Conservation (phyloP, 139 green algal species). For the Chlorella sp. region DNA sequence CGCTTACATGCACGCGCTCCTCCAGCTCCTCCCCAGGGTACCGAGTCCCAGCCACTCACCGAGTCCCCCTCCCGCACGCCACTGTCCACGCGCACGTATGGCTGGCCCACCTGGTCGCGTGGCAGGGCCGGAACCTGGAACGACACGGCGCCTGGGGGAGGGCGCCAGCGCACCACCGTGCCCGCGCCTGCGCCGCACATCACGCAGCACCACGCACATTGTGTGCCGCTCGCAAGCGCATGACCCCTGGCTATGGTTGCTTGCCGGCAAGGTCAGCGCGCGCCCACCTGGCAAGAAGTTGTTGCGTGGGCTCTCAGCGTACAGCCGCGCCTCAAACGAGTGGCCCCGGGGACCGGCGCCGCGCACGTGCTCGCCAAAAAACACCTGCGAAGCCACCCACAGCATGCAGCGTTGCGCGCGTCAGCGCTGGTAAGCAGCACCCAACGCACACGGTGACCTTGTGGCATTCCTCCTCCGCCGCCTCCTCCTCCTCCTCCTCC, state of each 20-base stretch:
- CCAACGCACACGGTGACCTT: too few relatives aligned
- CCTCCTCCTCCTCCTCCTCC: too few relatives aligned
- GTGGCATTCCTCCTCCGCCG: too few relatives aligned
- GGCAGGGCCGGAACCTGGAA: slow-evolving; percentile 14
- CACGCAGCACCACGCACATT: too few relatives aligned
- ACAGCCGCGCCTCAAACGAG: slow-evolving; percentile 83
- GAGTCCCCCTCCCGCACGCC: slow-evolving; percentile 59
- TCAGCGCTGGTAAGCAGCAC: too few relatives aligned
- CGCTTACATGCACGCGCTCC: too few relatives aligned
- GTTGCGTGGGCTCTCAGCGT: slow-evolving; percentile 73
- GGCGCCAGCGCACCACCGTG: slow-evolving; percentile 43
- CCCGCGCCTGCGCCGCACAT: slow-evolving; percentile 36
- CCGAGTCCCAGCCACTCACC: slow-evolving; percentile 43
- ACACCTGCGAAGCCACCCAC: background rate
- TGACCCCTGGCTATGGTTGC: too few relatives aligned
- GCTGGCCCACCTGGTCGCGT: background rate
- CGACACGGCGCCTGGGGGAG: slow-evolving; percentile 17
- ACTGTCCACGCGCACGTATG: slow-evolving; percentile 58
- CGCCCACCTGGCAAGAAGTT: slow-evolving; percentile 64
- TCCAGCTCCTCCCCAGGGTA: too few relatives aligned
- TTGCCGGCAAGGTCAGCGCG: too few relatives aligned
- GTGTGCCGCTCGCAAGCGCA: too few relatives aligned
- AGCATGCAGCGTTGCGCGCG: too few relatives aligned
- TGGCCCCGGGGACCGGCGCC: slow-evolving; percentile 40
- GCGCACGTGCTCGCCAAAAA: slow-evolving; percentile 7